A percentile compares a stretch with the other conserved stretches of the same genome.
phyloP scores from a whole-genome alignment of 192 early-diverging fungal genomes.

The Geosiphon pyriformis region DNA sequence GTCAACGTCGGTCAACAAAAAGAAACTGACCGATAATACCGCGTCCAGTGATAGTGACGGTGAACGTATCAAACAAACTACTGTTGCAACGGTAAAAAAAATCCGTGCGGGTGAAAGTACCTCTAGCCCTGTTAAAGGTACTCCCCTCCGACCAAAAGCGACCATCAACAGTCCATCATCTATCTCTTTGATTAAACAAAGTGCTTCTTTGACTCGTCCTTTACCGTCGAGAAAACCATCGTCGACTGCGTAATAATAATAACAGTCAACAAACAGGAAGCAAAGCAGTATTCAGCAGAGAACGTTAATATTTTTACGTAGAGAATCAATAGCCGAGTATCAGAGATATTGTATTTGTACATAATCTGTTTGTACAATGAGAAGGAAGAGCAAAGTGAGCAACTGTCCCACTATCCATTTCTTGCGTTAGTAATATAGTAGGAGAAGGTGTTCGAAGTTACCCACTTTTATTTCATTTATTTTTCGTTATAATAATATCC shows the following conservation, averaged over 20 bases:
- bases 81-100: neutral
- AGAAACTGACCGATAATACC: conserved; percentile 8
- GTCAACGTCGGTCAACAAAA: neutral
- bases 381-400: neutral
- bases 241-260: neutral
- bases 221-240: conserved; percentile 18
- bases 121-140: neutral
- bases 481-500: neutral
- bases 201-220: conserved; percentile 15
- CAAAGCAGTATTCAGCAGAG: neutral
- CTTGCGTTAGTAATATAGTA: neutral
- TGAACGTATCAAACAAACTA: neutral
- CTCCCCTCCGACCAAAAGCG: neutral
- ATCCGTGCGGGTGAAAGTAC: conserved; percentile 2
- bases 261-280: neutral
- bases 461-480: neutral
- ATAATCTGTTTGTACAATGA: neutral
- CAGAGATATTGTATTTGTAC: neutral
- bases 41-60: conserved; percentile 21
- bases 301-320: neutral
- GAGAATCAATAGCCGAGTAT: neutral
- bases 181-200: neutral
- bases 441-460: neutral
- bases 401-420: neutral
- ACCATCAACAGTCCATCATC: neutral